A percentile compares a stretch with the other conserved stretches of the same genome.
Evolutionary conservation across 306 rosid genomes (phyloP).

Genomic region (Gleditsia sinensis): DNA sequence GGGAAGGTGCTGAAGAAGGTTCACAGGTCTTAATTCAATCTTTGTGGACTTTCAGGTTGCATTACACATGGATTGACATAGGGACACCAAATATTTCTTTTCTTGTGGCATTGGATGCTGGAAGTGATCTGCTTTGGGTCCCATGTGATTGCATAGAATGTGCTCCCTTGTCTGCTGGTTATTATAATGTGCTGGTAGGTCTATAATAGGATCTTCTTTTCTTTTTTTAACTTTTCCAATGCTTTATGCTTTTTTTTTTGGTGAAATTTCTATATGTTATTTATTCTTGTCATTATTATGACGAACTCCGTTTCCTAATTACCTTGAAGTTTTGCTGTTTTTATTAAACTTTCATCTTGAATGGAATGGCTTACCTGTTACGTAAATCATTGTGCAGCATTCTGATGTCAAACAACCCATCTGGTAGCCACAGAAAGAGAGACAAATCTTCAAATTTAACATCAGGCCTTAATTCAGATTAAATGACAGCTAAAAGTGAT

Average conservation of each 20-base stretch:
- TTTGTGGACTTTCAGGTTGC: conserved; percentile 62
- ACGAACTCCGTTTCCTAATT: conserved; percentile 8
- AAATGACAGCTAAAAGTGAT: not conserved
- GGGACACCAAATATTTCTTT: conserved; percentile 87
- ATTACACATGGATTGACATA: conserved; percentile 87
- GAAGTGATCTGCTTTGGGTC: conserved; percentile 89
- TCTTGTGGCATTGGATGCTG: conserved; percentile 92
- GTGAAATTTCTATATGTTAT: conserved; percentile 12
- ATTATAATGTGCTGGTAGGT: conserved; percentile 70
- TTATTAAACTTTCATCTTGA: not conserved
- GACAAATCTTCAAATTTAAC: not conserved
- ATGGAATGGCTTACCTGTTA: conserved; percentile 8
- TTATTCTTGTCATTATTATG: not conserved
- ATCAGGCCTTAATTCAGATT: not conserved
- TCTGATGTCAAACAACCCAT: conserved; percentile 7
- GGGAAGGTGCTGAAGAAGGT: conserved; percentile 22
- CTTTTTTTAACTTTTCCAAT: not conserved
- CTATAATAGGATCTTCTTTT: not conserved
- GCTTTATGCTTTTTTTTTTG: no score
- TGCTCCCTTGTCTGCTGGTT: conserved; percentile 73
- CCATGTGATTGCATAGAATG: conserved; percentile 88
- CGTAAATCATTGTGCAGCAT: conserved; percentile 1
- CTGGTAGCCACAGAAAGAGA: not conserved
- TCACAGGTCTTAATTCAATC: not conserved
- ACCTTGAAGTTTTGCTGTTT: not conserved